Evolutionary conservation across 768 basidiomycete species (phyloP).

Genomic region (Coprinopsis sp.): DNA sequence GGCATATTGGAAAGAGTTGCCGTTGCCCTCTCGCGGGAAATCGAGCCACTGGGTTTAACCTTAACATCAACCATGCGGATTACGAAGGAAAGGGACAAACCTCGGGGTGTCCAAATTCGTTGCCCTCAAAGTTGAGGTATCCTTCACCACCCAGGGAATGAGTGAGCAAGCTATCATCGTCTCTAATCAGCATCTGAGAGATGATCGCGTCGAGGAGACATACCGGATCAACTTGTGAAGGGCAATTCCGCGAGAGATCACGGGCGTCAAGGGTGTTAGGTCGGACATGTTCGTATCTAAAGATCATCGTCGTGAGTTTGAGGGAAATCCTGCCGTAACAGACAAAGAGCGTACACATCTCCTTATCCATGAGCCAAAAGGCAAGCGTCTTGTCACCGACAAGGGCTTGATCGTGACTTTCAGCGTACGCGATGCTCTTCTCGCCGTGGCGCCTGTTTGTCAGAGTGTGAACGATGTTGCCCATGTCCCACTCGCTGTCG

Average conservation of each 20-base stretch:
- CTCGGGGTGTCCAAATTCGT: constrained; percentile 98
- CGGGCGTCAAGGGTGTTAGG: constrained; percentile 70
- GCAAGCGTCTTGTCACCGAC: constrained; percentile 99
- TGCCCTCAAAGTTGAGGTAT: constrained; percentile 96
- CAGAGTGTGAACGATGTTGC: constrained; percentile 81
- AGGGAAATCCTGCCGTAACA: not conserved
- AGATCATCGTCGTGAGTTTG: not conserved
- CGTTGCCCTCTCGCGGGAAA: constrained; percentile 95
- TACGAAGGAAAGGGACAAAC: constrained; percentile 33
- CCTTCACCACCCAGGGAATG: constrained; percentile 96
- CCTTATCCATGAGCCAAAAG: constrained; percentile 99
- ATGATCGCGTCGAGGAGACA: constrained; percentile 14
- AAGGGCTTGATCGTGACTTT: constrained; percentile 96
- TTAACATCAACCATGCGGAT: not conserved
- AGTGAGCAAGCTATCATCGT: constrained; percentile 62
- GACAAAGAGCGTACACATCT: constrained; percentile 80
- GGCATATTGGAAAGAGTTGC: constrained; percentile 95
- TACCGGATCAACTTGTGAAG: constrained; percentile 98
- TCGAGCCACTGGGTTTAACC: constrained; percentile 88
- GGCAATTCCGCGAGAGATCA: constrained; percentile 84
- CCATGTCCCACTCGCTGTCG: constrained; percentile 88
- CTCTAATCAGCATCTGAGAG: not conserved
- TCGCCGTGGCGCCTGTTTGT: constrained; percentile 87
- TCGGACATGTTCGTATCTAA: constrained; percentile 94
- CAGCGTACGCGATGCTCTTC: constrained; percentile 88